A percentile compares a stretch with the other conserved stretches of the same genome.
Conservation (phyloP, 2,329 filamentous ascomycete genomes). For the Neurospora sp. region DNA sequence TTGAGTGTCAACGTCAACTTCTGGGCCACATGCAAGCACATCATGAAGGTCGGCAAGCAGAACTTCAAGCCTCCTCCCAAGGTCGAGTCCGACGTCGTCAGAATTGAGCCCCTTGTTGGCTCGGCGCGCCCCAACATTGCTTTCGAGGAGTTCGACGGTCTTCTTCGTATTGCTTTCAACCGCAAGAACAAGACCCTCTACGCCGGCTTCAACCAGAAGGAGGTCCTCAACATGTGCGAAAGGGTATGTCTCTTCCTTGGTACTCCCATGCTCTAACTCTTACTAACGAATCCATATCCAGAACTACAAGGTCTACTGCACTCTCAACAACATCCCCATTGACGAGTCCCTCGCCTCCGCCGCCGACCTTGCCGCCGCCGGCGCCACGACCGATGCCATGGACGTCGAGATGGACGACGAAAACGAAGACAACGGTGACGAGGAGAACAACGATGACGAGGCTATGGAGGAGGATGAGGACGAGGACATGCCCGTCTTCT, state of each 20-base stretch:
- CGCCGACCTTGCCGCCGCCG: conserved; percentile 30
- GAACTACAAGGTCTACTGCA: conserved; percentile 87
- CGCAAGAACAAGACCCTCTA: conserved; percentile 87
- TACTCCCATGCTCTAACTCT: neutral
- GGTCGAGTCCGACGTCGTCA: conserved; percentile 50
- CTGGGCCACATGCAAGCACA: conserved; percentile 55
- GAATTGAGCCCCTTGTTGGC: conserved; percentile 38
- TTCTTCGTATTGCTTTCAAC: conserved; percentile 70
- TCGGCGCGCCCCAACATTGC: conserved; percentile 70
- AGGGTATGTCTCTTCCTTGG: conserved; percentile 13
- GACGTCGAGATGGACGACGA: conserved; percentile 24
- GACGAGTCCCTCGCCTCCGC: conserved; percentile 54
- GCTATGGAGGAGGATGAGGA: conserved; percentile 47
- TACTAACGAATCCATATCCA: conserved; percentile 17
- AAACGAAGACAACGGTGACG: conserved; percentile 34
- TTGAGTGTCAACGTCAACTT: conserved; percentile 90
- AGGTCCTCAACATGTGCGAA: conserved; percentile 74
- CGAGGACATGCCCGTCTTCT: conserved; percentile 74
- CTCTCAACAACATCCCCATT: conserved; percentile 70
- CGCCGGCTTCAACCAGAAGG: conserved; percentile 70
- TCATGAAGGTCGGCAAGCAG: conserved; percentile 89
- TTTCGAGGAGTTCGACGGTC: conserved; percentile 87
- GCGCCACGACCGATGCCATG: conserved; percentile 17
- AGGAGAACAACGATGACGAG: conserved; percentile 39
- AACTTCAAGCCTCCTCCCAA: conserved; percentile 94